Evolutionary conservation across 108 stramenopile species (phyloP).

Genomic region (Stephanodiscus triporus): DNA sequence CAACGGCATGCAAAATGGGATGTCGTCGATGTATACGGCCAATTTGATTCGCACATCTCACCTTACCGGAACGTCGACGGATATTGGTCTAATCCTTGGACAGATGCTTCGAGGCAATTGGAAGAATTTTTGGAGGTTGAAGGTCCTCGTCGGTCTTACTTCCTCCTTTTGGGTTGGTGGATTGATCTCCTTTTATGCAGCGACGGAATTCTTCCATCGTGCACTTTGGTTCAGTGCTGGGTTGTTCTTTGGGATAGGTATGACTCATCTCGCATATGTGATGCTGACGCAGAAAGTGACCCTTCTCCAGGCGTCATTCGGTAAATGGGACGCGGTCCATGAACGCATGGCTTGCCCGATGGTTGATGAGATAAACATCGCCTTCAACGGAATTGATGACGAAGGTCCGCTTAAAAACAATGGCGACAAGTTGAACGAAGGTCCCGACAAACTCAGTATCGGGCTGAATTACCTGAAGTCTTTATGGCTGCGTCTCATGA

Average conservation of each 20-base stretch:
- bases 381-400: not conserved
- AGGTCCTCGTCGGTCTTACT: slow-evolving; percentile 25
- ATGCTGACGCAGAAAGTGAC: slow-evolving; percentile 33
- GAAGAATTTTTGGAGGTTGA: slow-evolving; percentile 43
- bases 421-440: too few relatives aligned
- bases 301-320: slow-evolving; percentile 36
- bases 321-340: slow-evolving; percentile 46
- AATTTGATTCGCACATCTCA: slow-evolving; percentile 52
- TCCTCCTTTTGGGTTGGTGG: slow-evolving; percentile 46
- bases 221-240: slow-evolving; percentile 34
- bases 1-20: slow-evolving; percentile 54
- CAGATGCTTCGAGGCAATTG: slow-evolving; percentile 49
- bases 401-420: slow-evolving; percentile 38
- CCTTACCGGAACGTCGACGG: slow-evolving; percentile 50
- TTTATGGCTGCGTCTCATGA: not conserved
- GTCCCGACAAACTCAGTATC: too few relatives aligned
- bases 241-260: slow-evolving; percentile 28
- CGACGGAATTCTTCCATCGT: slow-evolving; percentile 2
- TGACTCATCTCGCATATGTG: slow-evolving; percentile 29
- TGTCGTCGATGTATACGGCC: slow-evolving; percentile 51
- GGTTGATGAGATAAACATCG: not conserved
- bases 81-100: slow-evolving; percentile 46
- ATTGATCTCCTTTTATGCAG: slow-evolving; percentile 27
- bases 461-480: too few relatives aligned
- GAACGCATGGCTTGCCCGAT: slow-evolving; percentile 12